Base-by-base conservation (phyloP, 495 filamentous ascomycete genomes). In the Penicillium turbatum region DNA sequence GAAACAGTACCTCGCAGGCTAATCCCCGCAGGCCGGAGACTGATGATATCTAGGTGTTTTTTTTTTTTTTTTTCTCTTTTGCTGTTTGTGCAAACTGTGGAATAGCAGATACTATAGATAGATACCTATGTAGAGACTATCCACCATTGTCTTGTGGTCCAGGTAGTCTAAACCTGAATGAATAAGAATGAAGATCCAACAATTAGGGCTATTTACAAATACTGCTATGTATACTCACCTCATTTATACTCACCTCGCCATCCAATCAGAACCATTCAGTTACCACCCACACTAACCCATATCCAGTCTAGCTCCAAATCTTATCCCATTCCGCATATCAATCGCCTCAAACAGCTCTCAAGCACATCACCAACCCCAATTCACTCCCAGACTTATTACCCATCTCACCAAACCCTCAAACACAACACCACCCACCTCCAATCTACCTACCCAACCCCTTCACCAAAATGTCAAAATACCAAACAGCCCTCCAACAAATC, bases 401-500 rank as follows among this genome's bases (percentile, higher is more conserved):
- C 2, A 11, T 41, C 21, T 41, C 12, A 12, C 12, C 16, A 21
- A 16, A 30, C 13, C 8, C 13, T 36, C 6, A 19, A 12, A 48
- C 35, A 31, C 30, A 2, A 48, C 9, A n/a, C 44, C 1, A 36
- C 13, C 12, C 17, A 35, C 3, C 9, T 19, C 2, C 15, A n/a
- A 17, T 16, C 11, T 26, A 13, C 13, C n/a, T n/a, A 32, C 15
- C 27, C 48, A 34, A 32, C 7, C 16, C 7, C 21, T 2, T 24
- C 31, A 21, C 29, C 4, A 51, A 27, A 35, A 69, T 66, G 65
- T 64, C 65, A 27, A 60, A 63, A 53, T 74, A 66, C 66, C 56
- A 71, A 6, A 65, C 60, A 51, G 85, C 86, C 49, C 72, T 89
- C 44, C 56, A 69, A 32, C 71, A 79, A 41, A 90, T 93, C 69